Conservation (phyloP, 176 grass and related monocot genomes). For the Hyparrhenia diplandra region DNA sequence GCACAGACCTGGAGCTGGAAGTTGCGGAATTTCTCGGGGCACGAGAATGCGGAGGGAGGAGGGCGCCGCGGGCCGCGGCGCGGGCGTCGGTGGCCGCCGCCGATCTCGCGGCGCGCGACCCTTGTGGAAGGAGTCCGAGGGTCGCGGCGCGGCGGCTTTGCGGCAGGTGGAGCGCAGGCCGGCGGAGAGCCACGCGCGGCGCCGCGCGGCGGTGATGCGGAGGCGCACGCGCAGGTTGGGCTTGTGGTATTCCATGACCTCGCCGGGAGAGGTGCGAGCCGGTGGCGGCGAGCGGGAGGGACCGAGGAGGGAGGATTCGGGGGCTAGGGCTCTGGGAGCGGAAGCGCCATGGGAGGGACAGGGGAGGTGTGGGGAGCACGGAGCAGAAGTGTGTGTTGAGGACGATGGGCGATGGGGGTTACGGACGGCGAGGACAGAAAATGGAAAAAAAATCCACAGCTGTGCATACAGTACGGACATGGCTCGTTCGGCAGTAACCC, state of each 20-base stretch:
- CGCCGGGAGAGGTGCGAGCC: not conserved
- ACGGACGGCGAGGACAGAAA: not conserved
- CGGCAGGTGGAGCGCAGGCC: not conserved
- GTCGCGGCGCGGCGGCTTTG: constrained; percentile 37
- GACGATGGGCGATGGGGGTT: too few species aligned
- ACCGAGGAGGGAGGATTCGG: not conserved
- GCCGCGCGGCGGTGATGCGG: constrained; percentile 44
- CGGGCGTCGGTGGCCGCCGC: constrained; percentile 39
- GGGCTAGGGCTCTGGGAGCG: constrained; percentile 36
- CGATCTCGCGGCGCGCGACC: constrained; percentile 55
- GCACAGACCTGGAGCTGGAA: constrained; percentile 51
- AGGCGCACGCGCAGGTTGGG: constrained; percentile 38
- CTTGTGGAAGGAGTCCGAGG: constrained; percentile 41
- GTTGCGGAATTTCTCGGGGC: constrained; percentile 58
- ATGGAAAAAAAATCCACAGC: not conserved
- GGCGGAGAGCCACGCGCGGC: constrained; percentile 35
- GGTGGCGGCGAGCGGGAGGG: not conserved
- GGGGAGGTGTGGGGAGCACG: not conserved
- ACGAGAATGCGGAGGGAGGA: constrained; percentile 41
- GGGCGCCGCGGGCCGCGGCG: constrained; percentile 29
- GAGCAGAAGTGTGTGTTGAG: not conserved
- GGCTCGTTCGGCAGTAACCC: too few species aligned
- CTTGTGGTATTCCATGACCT: constrained; percentile 47
- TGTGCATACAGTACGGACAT: not conserved
- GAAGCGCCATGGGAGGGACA: constrained; percentile 31